Evolutionary conservation across 148 eudicot genomes (phyloP).

Genomic region (Camellia japonica): DNA sequence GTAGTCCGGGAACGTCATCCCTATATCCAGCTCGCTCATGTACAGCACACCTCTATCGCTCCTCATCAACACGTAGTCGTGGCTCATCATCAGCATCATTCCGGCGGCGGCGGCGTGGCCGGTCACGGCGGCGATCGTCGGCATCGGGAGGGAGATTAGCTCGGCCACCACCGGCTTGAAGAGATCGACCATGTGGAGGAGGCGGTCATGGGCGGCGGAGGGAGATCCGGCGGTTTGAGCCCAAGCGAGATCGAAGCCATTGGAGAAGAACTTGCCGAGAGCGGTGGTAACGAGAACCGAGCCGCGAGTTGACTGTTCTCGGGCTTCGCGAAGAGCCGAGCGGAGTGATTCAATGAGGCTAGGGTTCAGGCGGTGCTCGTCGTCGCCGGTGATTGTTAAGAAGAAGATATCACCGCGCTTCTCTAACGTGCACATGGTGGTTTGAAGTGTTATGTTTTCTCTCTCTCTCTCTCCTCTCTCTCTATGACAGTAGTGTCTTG

Average conservation of each 20-base stretch:
- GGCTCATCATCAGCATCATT: conserved; percentile 35
- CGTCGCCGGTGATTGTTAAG: conserved; percentile 45
- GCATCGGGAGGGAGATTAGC: conserved; percentile 36
- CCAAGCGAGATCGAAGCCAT: conserved; percentile 44
- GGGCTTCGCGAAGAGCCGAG: conserved; percentile 28
- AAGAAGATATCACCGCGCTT: conserved; percentile 45
- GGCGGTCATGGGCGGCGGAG: conserved; percentile 13
- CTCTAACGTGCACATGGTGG: conserved; percentile 49
- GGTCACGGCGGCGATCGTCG: conserved; percentile 39
- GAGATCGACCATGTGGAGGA: conserved; percentile 33
- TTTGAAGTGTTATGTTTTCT: background rate
- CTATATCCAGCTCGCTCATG: conserved; percentile 53
- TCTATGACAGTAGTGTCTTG: too few species aligned
- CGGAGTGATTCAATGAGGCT: conserved; percentile 47
- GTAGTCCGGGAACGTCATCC: conserved; percentile 51
- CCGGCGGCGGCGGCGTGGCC: conserved; percentile 56
- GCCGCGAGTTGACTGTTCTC: conserved; percentile 33
- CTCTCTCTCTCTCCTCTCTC: background rate
- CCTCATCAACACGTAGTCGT: conserved; percentile 42
- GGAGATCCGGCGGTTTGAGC: conserved; percentile 27
- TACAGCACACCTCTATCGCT: conserved; percentile 27
- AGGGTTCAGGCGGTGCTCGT: conserved; percentile 48
- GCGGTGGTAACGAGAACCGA: conserved; percentile 33
- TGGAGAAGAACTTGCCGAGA: conserved; percentile 41
- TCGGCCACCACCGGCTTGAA: conserved; percentile 36